A percentile compares a stretch with the other conserved stretches of the same genome.
Conservation (phyloP, 176 grass and related monocot species). For the Bonia amplexicaulis region DNA sequence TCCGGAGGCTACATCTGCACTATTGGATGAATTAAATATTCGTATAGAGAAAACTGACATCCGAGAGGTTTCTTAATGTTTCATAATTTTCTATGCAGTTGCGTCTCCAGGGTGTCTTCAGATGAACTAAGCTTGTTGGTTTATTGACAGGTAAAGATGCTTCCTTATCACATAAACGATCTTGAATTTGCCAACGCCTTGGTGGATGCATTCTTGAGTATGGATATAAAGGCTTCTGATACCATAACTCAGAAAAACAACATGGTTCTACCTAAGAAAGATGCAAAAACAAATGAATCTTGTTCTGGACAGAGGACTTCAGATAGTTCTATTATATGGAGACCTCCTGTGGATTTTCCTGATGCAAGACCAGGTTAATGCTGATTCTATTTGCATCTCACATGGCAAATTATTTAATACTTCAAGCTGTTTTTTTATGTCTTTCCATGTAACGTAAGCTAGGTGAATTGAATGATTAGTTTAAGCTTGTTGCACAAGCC, state of each 20-base stretch:
- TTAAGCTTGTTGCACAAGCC: too few species aligned
- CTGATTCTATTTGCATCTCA: conserved; percentile 17
- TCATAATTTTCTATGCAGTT: not conserved
- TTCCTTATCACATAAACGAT: conserved; percentile 94
- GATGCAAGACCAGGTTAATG: conserved; percentile 73
- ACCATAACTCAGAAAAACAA: conserved; percentile 16
- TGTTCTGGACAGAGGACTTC: conserved; percentile 25
- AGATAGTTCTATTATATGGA: conserved; percentile 48
- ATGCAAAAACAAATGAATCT: conserved; percentile 13
- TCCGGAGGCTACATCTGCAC: conserved; percentile 61
- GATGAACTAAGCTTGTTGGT: conserved; percentile 23
- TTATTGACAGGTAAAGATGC: conserved; percentile 61
- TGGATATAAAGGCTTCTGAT: conserved; percentile 44
- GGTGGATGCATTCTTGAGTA: conserved; percentile 75
- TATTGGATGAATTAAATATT: conserved; percentile 72
- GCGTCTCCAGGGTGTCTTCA: not conserved
- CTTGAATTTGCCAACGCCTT: conserved; percentile 71
- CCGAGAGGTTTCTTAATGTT: conserved; percentile 54
- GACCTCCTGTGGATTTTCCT: conserved; percentile 52
- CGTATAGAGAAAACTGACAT: conserved; percentile 57
- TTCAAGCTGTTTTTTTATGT: too few species aligned
- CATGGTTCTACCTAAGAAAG: conserved; percentile 23
- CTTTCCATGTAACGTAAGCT: too few species aligned
- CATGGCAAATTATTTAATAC: too few species aligned
- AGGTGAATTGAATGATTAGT: too few species aligned